Percentiles rank a stretch among this genome's conserved stretches.
phyloP scores from a whole-genome alignment of 2,329 filamentous ascomycete genomes.

The Fusarium pilosicola region DNA sequence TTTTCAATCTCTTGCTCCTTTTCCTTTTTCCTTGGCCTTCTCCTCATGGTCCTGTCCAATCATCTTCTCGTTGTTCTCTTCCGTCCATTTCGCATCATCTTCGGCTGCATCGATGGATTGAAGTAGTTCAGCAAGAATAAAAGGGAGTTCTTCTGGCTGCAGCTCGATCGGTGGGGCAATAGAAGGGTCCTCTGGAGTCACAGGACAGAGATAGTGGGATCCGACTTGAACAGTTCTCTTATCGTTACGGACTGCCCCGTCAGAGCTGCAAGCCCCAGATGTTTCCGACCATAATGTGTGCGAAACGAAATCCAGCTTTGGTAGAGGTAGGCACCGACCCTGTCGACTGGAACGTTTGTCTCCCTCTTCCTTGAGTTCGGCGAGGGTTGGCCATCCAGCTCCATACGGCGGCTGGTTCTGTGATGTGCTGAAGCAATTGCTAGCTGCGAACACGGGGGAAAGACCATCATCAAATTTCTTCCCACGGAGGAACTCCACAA shows the following conservation, averaged over 20 bases:
- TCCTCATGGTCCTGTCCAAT: not conserved
- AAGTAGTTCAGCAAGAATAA: conserved; percentile 13
- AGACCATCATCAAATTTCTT: conserved; percentile 42
- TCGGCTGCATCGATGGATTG: conserved; percentile 10
- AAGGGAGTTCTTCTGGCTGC: conserved; percentile 11
- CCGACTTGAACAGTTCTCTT: conserved; percentile 41
- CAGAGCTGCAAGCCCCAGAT: conserved; percentile 26
- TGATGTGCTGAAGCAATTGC: conserved; percentile 48
- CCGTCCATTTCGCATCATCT: not conserved
- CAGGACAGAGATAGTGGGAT: conserved; percentile 36
- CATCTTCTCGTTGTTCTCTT: not conserved
- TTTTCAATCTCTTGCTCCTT: conserved; percentile 5
- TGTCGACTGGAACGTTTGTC: conserved; percentile 42
- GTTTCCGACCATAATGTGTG: conserved; percentile 2
- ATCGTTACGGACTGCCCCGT: conserved; percentile 42
- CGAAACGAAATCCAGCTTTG: conserved; percentile 41
- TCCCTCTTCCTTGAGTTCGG: conserved; percentile 51
- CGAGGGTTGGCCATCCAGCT: conserved; percentile 49
- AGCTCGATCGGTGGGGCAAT: conserved; percentile 7
- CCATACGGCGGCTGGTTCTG: conserved; percentile 17
- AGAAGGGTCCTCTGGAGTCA: conserved; percentile 6
- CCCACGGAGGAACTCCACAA: conserved; percentile 42
- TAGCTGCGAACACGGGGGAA: conserved; percentile 49
- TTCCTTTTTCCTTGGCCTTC: not conserved
- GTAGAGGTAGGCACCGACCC: conserved; percentile 48